phyloP scores from a whole-genome alignment of 768 basidiomycete species.

The Neoboletus subvelutipes region DNA sequence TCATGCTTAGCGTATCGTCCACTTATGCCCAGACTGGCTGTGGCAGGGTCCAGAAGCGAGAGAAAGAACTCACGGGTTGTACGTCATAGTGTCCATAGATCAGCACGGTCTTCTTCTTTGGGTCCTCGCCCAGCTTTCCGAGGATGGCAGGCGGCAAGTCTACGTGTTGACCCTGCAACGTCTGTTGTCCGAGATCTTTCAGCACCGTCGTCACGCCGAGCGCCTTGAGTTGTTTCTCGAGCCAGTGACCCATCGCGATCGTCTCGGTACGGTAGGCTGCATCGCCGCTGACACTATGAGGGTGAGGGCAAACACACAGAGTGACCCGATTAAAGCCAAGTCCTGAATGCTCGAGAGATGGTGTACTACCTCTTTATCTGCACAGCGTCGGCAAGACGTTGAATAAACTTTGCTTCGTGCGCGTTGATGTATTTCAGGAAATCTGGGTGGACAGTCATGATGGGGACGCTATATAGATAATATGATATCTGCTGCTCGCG shows the following conservation, averaged over 20 bases:
- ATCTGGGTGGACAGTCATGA: conserved; percentile 36
- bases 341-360: neutral
- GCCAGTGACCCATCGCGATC: conserved; percentile 82
- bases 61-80: conserved; percentile 62
- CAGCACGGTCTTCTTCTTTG: conserved; percentile 88
- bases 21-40: neutral
- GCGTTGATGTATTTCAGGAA: conserved; percentile 58
- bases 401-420: conserved; percentile 72
- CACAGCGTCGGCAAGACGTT: conserved; percentile 77
- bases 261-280: conserved; percentile 71
- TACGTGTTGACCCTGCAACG: conserved; percentile 67
- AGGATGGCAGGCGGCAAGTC: conserved; percentile 82
- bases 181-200: conserved; percentile 75
- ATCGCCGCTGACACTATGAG: conserved; percentile 65
- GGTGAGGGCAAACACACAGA: too few species aligned
- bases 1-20: neutral
- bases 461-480: neutral
- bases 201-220: conserved; percentile 77
- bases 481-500: neutral
- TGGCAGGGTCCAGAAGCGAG: neutral
- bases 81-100: conserved; percentile 97
- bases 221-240: conserved; percentile 68
- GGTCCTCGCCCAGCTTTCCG: conserved; percentile 78
- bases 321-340: neutral
- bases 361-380: conserved; percentile 74